Evolutionary conservation across 768 basidiomycete genomes (phyloP).

Genomic region (Calocybe cyanea): DNA sequence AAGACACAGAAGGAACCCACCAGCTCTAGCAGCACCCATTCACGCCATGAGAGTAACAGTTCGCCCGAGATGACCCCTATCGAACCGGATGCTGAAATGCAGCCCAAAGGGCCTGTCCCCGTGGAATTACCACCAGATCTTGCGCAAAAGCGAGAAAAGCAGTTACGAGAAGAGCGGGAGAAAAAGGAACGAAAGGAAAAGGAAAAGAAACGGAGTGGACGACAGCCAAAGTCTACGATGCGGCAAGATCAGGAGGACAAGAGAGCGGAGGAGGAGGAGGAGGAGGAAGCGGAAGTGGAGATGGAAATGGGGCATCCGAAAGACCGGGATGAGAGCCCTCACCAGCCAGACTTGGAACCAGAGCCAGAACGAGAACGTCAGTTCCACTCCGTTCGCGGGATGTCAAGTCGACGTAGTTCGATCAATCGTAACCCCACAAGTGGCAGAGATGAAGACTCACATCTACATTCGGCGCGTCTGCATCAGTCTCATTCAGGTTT

Average conservation of each 20-base stretch:
- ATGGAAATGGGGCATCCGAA: background rate
- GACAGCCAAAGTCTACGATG: background rate
- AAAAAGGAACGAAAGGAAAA: slow-evolving; percentile 6
- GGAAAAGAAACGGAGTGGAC: slow-evolving; percentile 2
- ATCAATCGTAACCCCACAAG: slow-evolving; percentile 18
- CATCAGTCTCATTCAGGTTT: slow-evolving; percentile 1
- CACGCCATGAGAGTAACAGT: background rate
- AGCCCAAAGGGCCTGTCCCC: slow-evolving; percentile 2
- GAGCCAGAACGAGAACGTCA: background rate
- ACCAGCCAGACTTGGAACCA: no score
- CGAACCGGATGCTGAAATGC: background rate
- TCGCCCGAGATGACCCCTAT: background rate
- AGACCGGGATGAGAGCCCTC: background rate
- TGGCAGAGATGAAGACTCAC: slow-evolving; percentile 12
- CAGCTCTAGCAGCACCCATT: slow-evolving; percentile 6
- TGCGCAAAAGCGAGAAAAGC: slow-evolving; percentile 6
- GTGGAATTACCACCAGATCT: slow-evolving; percentile 2
- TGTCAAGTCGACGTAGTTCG: slow-evolving; percentile 19
- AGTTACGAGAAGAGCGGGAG: slow-evolving; percentile 9
- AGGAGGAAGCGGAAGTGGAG: background rate
- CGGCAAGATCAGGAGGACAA: background rate
- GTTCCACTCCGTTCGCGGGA: slow-evolving; percentile 2
- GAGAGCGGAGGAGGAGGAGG: background rate
- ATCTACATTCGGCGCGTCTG: slow-evolving; percentile 3
- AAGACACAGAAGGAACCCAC: slow-evolving; percentile 20